Percentiles rank a stretch among this genome's conserved stretches.
Conservation (phyloP, 2,329 filamentous ascomycete species). For the Colletotrichum graminicola region DNA sequence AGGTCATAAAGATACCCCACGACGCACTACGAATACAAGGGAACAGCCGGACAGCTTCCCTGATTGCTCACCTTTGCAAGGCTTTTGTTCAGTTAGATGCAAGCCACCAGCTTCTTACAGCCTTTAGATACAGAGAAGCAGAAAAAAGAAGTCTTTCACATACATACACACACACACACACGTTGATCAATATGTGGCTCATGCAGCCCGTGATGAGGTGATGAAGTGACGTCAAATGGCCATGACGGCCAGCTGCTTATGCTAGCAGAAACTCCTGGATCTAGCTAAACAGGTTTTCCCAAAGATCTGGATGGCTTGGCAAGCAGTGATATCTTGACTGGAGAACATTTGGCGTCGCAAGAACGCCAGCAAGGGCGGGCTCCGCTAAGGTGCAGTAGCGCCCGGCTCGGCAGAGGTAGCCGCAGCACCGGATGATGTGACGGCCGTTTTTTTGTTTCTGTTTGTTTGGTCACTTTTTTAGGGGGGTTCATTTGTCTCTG, state of each 20-base stretch:
- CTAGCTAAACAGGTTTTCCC: conserved; percentile 2
- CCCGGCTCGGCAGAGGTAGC: conserved; percentile 3
- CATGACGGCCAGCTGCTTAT: neutral
- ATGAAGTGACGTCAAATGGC: conserved; percentile 1
- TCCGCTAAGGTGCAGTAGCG: conserved; percentile 15
- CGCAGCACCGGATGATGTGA: neutral
- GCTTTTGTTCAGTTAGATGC: conserved; percentile 26
- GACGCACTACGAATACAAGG: conserved; percentile 28
- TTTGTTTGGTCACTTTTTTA: neutral
- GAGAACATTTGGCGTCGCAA: neutral
- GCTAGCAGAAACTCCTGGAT: neutral
- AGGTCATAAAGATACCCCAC: conserved; percentile 41
- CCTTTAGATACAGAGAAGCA: conserved; percentile 21
- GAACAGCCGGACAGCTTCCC: conserved; percentile 9
- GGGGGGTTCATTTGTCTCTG: neutral
- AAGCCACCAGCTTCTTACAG: conserved; percentile 21
- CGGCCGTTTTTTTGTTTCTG: neutral
- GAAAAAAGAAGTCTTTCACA: conserved; percentile 20
- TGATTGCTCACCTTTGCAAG: conserved; percentile 34
- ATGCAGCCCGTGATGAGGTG: neutral
- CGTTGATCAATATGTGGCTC: neutral
- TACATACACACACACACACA: neutral
- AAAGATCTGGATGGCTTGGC: conserved; percentile 13
- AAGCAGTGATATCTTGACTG: neutral
- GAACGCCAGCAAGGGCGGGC: conserved; percentile 1